A percentile compares a stretch with the other conserved stretches of the same genome.
Conservation (phyloP, 495 filamentous ascomycete species). For the Massariosphaeria phaeospora region DNA sequence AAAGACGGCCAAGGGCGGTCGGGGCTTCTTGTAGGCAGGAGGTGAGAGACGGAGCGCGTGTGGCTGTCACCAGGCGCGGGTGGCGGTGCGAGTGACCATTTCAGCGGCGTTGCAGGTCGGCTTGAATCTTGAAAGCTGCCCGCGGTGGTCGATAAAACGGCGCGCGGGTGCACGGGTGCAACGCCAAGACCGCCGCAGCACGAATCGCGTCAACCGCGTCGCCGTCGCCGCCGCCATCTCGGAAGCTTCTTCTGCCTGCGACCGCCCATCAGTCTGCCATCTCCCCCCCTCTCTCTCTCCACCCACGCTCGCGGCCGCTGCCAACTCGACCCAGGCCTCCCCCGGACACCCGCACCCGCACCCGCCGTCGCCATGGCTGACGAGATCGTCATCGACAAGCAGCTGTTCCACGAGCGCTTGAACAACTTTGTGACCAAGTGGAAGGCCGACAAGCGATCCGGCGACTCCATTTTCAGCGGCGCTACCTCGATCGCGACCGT, state of each 20-base stretch:
- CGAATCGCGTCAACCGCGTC: too few species aligned
- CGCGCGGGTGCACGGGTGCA: neutral
- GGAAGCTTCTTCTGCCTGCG: neutral
- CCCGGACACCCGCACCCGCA: neutral
- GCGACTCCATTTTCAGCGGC: conserved; percentile 75
- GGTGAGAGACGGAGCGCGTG: neutral
- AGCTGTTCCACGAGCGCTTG: conserved; percentile 85
- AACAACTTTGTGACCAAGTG: conserved; percentile 80
- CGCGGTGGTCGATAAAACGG: too few species aligned
- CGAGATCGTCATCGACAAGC: conserved; percentile 87
- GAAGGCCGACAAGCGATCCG: conserved; percentile 87
- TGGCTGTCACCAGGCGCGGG: neutral
- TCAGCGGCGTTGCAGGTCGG: neutral
- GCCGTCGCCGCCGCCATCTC: neutral
- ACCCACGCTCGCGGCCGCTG: neutral
- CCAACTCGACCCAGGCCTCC: conserved; percentile 16
- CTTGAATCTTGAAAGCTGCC: neutral
- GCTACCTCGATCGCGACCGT: conserved; percentile 79
- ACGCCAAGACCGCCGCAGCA: conserved; percentile 13
- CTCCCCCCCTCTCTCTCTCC: conserved; percentile 12
- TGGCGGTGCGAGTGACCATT: neutral
- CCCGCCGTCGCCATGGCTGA: conserved; percentile 41
- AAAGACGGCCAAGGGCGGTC: neutral
- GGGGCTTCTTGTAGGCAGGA: neutral
- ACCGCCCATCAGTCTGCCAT: neutral